These are phyloP conservation scores for Puya raimondii DNA, from an alignment of 176 grass and related monocot genomes.

Conservation along the genomic window DNA sequence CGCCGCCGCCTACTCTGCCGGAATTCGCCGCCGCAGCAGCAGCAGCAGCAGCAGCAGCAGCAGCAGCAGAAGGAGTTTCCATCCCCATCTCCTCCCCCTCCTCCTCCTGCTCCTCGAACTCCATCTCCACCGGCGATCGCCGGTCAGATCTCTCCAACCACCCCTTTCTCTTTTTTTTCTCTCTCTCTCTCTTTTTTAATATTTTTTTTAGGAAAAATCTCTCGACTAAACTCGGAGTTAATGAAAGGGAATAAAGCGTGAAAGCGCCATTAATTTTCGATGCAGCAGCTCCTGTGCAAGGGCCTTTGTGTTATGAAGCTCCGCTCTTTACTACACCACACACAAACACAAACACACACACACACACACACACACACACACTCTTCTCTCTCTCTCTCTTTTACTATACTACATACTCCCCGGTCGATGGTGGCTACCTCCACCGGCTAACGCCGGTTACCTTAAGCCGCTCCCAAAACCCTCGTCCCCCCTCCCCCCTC, in stretches of 20 bases:
- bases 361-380: neutral
- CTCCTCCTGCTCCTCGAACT: no score
- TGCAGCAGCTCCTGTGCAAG: conserved; percentile 12
- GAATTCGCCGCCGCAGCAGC: conserved; percentile 22
- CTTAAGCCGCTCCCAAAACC: no score
- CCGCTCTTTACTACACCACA: no score
- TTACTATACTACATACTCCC: no score
- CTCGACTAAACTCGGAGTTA: no score
- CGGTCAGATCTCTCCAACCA: no score
- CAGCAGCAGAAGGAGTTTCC: conserved; percentile 34
- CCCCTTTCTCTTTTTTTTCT: conserved; percentile 1
- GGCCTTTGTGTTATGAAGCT: conserved; percentile 1
- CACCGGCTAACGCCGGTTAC: conserved; percentile 12
- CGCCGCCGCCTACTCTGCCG: conserved; percentile 24
- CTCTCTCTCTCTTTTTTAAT: neutral
- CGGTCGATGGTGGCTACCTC: conserved; percentile 1
- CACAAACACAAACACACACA: no score
- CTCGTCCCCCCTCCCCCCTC: no score
- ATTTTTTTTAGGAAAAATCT: neutral
- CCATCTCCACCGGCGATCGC: no score
- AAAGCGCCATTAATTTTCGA: no score
- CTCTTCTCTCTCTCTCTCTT: conserved; percentile 10
- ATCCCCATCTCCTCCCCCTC: no score
- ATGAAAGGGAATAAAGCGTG: no score
- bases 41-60: conserved; percentile 40